phyloP scores from a whole-genome alignment of 148 eudicot genomes.

The Rhododendron ovatum region DNA sequence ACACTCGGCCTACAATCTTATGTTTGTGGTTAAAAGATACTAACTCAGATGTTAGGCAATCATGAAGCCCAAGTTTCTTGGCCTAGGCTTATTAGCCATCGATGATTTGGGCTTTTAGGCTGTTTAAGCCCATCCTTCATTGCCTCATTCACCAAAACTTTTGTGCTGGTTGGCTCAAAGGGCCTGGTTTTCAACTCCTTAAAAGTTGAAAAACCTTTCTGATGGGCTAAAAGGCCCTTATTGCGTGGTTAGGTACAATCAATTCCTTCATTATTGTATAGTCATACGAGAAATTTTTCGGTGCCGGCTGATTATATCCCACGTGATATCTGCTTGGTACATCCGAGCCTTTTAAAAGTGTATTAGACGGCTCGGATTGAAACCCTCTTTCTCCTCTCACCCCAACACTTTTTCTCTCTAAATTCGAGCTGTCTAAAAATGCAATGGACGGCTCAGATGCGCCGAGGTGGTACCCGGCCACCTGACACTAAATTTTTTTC shows the following conservation, averaged over 20 bases:
- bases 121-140: background rate
- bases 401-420: too few relatives aligned
- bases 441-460: too few relatives aligned
- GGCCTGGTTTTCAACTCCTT: background rate
- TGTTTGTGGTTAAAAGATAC: background rate
- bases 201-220: background rate
- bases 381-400: too few relatives aligned
- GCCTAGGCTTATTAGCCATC: background rate
- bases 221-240: background rate
- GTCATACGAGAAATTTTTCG: too few relatives aligned
- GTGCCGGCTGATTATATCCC: too few relatives aligned
- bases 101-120: background rate
- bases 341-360: too few relatives aligned
- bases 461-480: too few relatives aligned
- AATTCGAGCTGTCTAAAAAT: too few relatives aligned
- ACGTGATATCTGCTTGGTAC: too few relatives aligned
- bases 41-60: background rate
- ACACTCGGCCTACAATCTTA: background rate
- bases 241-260: background rate
- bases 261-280: background rate
- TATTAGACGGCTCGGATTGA: too few relatives aligned
- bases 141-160: background rate
- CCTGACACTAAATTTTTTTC: too few relatives aligned
- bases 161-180: background rate
- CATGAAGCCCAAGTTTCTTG: background rate